Conservation (phyloP, 768 basidiomycete species). For the Cubamyces sp. region DNA sequence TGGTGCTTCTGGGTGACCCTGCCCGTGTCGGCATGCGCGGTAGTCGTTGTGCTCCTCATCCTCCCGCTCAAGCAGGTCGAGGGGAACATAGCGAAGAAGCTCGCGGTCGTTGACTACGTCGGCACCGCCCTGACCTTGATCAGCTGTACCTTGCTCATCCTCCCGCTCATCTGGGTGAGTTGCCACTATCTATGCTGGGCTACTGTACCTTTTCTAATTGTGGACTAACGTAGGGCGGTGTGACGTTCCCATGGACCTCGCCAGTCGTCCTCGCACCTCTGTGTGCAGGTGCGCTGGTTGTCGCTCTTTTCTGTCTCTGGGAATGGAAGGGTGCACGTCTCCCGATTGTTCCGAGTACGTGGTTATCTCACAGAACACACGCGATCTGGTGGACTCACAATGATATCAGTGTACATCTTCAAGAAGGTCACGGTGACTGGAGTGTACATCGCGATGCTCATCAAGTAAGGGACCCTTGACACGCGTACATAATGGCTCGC, state of each 20-base stretch:
- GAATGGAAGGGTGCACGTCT: slow-evolving; percentile 73
- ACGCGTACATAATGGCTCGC: too few species aligned
- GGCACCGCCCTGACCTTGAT: slow-evolving; percentile 61
- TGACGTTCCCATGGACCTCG: slow-evolving; percentile 73
- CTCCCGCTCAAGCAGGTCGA: slow-evolving; percentile 72
- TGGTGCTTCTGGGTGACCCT: slow-evolving; percentile 82
- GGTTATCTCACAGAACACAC: neutral
- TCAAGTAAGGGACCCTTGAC: slow-evolving; percentile 48
- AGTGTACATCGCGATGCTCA: slow-evolving; percentile 70
- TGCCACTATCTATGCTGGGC: neutral
- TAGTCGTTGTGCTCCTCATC: slow-evolving; percentile 59
- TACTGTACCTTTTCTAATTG: slow-evolving; percentile 8
- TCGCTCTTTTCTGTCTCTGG: slow-evolving; percentile 65
- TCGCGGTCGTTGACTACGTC: slow-evolving; percentile 65
- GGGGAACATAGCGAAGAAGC: slow-evolving; percentile 66
- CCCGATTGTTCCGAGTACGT: slow-evolving; percentile 73
- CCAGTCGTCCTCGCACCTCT: slow-evolving; percentile 50
- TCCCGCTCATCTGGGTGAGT: slow-evolving; percentile 74
- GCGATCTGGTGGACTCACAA: neutral
- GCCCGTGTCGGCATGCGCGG: slow-evolving; percentile 57
- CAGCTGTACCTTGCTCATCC: slow-evolving; percentile 63
- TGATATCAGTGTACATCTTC: slow-evolving; percentile 67
- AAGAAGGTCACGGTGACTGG: slow-evolving; percentile 65
- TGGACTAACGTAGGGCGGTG: slow-evolving; percentile 56
- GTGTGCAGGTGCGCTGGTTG: slow-evolving; percentile 55